Percentiles rank a stretch among this genome's conserved stretches.
Evolutionary conservation across 495 filamentous ascomycete species (phyloP).

Genomic region (Chaetomidium leptoderma): DNA sequence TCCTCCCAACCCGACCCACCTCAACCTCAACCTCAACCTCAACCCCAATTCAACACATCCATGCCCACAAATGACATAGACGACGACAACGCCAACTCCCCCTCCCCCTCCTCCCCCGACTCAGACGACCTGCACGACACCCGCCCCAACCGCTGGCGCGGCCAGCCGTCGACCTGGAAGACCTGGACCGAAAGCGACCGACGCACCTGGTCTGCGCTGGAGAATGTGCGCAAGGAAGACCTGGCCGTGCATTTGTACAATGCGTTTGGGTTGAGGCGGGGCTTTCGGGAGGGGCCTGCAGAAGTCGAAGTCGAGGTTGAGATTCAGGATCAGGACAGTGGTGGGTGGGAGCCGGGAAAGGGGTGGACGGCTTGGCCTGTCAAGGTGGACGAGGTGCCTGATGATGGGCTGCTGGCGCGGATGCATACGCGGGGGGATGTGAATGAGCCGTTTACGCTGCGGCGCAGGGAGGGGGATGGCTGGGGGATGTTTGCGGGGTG

Average conservation of each 20-base stretch:
- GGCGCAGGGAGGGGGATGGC: slow-evolving; percentile 37
- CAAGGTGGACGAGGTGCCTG: slow-evolving; percentile 54
- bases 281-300: slow-evolving; percentile 31
- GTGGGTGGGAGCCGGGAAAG: slow-evolving; percentile 41
- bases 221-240: slow-evolving; percentile 55
- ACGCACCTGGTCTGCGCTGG: slow-evolving; percentile 52
- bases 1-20: not conserved
- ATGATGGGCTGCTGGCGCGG: slow-evolving; percentile 35
- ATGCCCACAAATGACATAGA: too few relatives aligned
- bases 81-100: not conserved
- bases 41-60: not conserved
- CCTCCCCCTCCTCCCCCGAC: not conserved
- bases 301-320: too few relatives aligned
- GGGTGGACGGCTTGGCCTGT: slow-evolving; percentile 80
- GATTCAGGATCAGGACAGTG: too few relatives aligned
- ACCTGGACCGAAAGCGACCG: slow-evolving; percentile 56
- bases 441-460: slow-evolving; percentile 46
- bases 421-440: slow-evolving; percentile 39
- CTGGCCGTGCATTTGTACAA: slow-evolving; percentile 76
- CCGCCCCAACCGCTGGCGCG: slow-evolving; percentile 51
- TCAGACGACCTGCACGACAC: slow-evolving; percentile 30
- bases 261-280: slow-evolving; percentile 56
- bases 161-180: slow-evolving; percentile 57
- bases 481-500: slow-evolving; percentile 48
- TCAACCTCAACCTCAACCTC: not conserved